Evolutionary conservation across 2,329 filamentous ascomycete genomes (phyloP).

Genomic region (Sarocladiaceae sp.): DNA sequence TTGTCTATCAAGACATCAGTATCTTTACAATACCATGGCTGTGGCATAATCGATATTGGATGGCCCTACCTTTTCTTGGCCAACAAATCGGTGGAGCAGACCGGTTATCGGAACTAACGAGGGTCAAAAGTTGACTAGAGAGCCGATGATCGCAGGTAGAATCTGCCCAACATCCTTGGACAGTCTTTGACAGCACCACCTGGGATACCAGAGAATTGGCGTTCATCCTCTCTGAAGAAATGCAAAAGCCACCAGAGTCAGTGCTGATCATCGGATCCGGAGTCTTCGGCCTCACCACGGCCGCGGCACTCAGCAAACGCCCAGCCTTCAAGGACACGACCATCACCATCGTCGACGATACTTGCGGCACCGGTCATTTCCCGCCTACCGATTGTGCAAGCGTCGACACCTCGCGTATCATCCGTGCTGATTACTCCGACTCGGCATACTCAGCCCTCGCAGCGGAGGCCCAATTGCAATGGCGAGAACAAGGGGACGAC

Average conservation of each 20-base stretch:
- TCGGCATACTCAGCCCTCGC: constrained; percentile 70
- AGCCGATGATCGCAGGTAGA: neutral
- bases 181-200: no score
- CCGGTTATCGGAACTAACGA: constrained; percentile 2
- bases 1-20: no score
- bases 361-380: constrained; percentile 40
- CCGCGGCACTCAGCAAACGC: constrained; percentile 62
- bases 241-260: constrained; percentile 33
- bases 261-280: constrained; percentile 66
- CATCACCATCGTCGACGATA: constrained; percentile 56
- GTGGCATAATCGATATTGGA: no score
- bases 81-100: constrained; percentile 2
- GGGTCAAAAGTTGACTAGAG: neutral
- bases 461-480: constrained; percentile 60
- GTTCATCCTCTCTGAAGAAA: no score
- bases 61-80: no score
- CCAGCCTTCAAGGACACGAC: constrained; percentile 43
- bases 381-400: constrained; percentile 54
- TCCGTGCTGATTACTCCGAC: constrained; percentile 74
- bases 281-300: constrained; percentile 55
- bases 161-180: no score
- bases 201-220: no score
- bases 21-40: no score
- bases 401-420: constrained; percentile 58
- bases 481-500: constrained; percentile 53